These are phyloP conservation scores for Saksenaea oblongispora DNA, from an alignment of 371 early-diverging fungal genomes.

Conservation along the genomic window DNA sequence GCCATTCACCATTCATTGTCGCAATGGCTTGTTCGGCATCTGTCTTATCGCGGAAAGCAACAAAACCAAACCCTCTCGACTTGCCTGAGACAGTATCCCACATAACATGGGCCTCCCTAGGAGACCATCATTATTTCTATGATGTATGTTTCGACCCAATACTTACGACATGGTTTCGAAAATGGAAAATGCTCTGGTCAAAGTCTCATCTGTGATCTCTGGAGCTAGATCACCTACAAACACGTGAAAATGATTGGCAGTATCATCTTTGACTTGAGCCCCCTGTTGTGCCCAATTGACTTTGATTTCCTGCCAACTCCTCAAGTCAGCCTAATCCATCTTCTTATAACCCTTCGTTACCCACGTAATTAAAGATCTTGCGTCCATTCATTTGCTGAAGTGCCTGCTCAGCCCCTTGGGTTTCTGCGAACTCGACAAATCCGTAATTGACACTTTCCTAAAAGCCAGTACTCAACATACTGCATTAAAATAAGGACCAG, in stretches of 20 bases:
- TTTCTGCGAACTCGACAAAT: slow-evolving; percentile 76
- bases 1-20: slow-evolving; percentile 79
- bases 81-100: slow-evolving; percentile 84
- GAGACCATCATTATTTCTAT: neutral
- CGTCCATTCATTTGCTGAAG: slow-evolving; percentile 70
- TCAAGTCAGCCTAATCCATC: neutral
- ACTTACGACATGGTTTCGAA: slow-evolving; percentile 80
- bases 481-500: neutral
- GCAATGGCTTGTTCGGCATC: slow-evolving; percentile 85
- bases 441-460: slow-evolving; percentile 74
- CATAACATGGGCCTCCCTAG: slow-evolving; percentile 88
- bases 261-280: slow-evolving; percentile 64
- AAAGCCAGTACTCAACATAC: neutral
- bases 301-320: slow-evolving; percentile 67
- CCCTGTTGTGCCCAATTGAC: slow-evolving; percentile 84
- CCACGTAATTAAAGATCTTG: slow-evolving; percentile 51
- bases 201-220: slow-evolving; percentile 78
- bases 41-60: slow-evolving; percentile 78
- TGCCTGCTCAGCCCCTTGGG: slow-evolving; percentile 66
- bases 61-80: slow-evolving; percentile 90
- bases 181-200: slow-evolving; percentile 71
- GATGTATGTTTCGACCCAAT: neutral
- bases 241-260: slow-evolving; percentile 71
- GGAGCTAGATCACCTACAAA: slow-evolving; percentile 88
- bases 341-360: neutral